Base-by-base conservation (phyloP, 73 alveolate genomes). In the Blepharisma stoltei region DNA sequence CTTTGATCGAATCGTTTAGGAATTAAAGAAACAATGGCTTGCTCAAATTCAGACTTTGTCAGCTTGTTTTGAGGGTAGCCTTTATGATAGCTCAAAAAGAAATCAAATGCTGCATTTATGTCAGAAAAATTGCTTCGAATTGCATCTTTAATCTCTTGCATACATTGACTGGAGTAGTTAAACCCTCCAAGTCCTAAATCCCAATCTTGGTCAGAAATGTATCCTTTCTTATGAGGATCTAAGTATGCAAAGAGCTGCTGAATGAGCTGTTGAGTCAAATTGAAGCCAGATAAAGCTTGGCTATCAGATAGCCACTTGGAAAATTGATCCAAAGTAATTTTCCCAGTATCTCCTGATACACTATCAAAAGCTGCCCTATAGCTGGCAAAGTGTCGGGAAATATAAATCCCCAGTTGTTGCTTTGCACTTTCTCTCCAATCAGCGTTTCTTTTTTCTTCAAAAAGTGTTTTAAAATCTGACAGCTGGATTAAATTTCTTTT, bases 171-270 rank as follows among this genome's bases (percentile, higher is more conserved):
- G 11, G 85, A 78, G 87, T 88, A 83, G 67, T 86, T 77, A 81
- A 70, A 92, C 27, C 83, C 70, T 21, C 89, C 82, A 71, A 92
- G 89, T 2, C 91, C 89, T 49, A 81, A 76, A 27, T 54, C 52
- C 96, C 95, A 92, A 87, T 92, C 98, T 25, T 80, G 54, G 46
- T 83, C 84, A 0, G 95, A 70, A n/a, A 92, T 60, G 53, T 86
- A 92, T 6, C 98, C 98, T 73, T 92, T 92, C 80, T 85, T 92
- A 77, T 92, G 96, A 7, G 98, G 84, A 70, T 92, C 98, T 65
- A 92, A 53, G 49, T 81, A 88, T 38, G 95, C 85, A 81, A 92
- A 92, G 47, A 92, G 88, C 55, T 82, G 78, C 55, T 90, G 81
- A 44, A 81, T 54, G n/a, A 92, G 83, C 32, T 86, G 80, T 14